phyloP scores from a whole-genome alignment of 2,329 filamentous ascomycete species.

The Claviceps purpurea region DNA sequence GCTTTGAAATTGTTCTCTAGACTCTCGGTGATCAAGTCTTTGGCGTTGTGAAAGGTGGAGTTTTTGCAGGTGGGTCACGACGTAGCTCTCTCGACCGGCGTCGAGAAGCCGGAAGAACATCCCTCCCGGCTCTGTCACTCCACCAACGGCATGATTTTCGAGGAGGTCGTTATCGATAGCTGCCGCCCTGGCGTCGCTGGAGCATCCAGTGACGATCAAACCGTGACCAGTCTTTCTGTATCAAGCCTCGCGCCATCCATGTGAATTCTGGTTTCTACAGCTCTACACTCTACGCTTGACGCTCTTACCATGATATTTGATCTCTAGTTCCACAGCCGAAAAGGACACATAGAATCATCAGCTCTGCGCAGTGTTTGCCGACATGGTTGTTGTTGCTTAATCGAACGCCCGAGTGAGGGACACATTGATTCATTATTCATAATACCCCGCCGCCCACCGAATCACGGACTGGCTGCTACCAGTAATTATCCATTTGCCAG shows the following conservation, averaged over 20 bases:
- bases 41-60: too few relatives aligned
- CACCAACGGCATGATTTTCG: too few relatives aligned
- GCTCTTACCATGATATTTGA: neutral
- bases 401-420: neutral
- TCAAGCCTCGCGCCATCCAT: neutral
- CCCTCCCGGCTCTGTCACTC: neutral
- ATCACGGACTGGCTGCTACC: neutral
- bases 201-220: neutral
- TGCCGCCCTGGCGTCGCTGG: neutral
- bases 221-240: neutral
- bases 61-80: too few relatives aligned
- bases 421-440: neutral
- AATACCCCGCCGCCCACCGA: neutral
- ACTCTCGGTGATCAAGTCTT: too few relatives aligned
- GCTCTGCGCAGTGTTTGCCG: neutral
- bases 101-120: neutral
- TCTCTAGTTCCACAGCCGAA: neutral
- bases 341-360: neutral
- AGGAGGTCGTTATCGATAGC: conserved; percentile 3
- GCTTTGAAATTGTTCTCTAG: too few relatives aligned
- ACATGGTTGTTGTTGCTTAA: neutral
- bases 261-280: neutral
- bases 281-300: neutral
- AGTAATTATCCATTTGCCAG: neutral
- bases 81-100: too few relatives aligned